A percentile compares a stretch with the other conserved stretches of the same genome.
phyloP scores from a whole-genome alignment of 2,329 filamentous ascomycete genomes.

The Metarhizium guizhouense region DNA sequence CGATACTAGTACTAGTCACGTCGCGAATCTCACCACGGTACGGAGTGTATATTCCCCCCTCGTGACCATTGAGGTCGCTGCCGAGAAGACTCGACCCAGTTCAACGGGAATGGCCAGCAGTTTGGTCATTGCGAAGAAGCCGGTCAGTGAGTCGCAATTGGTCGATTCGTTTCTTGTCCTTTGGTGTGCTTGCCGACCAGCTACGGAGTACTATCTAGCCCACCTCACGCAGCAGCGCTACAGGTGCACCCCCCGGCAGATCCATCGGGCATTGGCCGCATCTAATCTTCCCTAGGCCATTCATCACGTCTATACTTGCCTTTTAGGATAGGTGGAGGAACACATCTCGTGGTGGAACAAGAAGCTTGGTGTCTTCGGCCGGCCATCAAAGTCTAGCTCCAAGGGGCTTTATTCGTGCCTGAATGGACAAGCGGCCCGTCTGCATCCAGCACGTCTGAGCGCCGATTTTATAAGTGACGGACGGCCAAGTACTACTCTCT shows the following conservation, averaged over 20 bases:
- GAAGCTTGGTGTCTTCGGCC: not conserved
- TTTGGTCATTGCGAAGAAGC: too few species aligned
- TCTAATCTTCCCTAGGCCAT: not conserved
- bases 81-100: too few species aligned
- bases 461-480: not conserved
- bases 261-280: not conserved
- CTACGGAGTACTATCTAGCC: not conserved
- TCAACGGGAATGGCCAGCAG: too few species aligned
- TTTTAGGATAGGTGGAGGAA: not conserved
- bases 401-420: not conserved
- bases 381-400: not conserved
- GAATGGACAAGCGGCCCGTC: not conserved
- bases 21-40: not conserved
- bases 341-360: not conserved
- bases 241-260: not conserved
- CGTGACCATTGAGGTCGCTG: too few species aligned
- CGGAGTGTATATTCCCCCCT: not conserved
- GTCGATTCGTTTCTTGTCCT: too few species aligned
- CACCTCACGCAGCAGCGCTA: not conserved
- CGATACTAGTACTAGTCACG: not conserved
- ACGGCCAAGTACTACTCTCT: not conserved
- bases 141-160: not conserved
- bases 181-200: too few species aligned
- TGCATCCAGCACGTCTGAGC: not conserved
- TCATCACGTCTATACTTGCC: constrained; percentile 1